Conservation (phyloP, 257 asterid species). For the Pogostemon cablin region DNA sequence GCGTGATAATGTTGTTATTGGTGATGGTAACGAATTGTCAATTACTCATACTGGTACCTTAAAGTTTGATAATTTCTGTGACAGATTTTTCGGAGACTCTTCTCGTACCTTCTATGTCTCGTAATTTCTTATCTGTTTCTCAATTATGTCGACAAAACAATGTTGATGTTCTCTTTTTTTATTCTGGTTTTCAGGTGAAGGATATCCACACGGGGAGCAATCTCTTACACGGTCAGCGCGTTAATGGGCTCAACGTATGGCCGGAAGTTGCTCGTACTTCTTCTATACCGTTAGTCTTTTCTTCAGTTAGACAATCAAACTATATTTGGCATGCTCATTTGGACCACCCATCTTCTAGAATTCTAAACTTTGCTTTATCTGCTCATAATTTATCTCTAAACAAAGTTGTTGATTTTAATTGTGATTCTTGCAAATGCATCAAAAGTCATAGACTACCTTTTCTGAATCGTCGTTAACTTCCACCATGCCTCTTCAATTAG, state of each 20-base stretch:
- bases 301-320: background rate
- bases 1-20: background rate
- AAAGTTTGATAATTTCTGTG: background rate
- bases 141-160: background rate
- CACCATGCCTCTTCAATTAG: too few relatives aligned
- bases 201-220: background rate
- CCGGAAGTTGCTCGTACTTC: background rate
- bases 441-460: too few relatives aligned
- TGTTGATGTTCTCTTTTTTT: background rate
- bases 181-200: background rate
- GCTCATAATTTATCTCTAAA: too few relatives aligned
- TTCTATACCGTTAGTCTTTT: background rate
- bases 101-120: background rate
- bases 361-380: too few relatives aligned
- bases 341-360: too few relatives aligned
- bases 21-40: background rate
- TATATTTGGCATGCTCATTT: background rate
- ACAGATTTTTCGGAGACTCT: background rate
- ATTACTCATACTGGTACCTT: background rate
- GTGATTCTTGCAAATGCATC: too few relatives aligned
- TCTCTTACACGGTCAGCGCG: background rate
- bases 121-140: background rate
- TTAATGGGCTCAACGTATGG: background rate
- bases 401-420: too few relatives aligned
- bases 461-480: too few relatives aligned